Evolutionary conservation across 108 stramenopile genomes (phyloP), one percentile per base, ranked within the genome.

Genomic region (Poteriospumella lacustris): DNA sequence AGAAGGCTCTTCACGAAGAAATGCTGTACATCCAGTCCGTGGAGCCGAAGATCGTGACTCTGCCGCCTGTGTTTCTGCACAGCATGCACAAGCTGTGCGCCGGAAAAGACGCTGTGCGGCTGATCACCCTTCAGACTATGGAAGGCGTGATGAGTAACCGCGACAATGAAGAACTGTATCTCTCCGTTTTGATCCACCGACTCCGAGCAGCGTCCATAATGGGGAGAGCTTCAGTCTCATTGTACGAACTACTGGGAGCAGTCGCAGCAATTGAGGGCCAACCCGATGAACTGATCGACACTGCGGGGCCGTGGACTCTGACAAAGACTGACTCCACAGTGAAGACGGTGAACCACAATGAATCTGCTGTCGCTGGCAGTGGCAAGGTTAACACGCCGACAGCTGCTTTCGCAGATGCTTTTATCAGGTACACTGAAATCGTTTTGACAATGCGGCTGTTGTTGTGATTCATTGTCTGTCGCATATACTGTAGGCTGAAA

Each of bases 111-210:
- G 47, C 47, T 15, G 47, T 52, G 47, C 47, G 47, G 47, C 47
- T 52, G 15, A 52, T 52, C 47, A 52, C 47, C 47, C 47, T 52
- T 52, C 47, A 52, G 47, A 19, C 15, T 52, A 52, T 52, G 47
- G 15, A 52, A 15, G 47, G 47, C 19, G 47, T 52, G 47, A 52
- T 52, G 47, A 52, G 47, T 52, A 52, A 19, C 47, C 9, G 47
- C 9, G 47, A 52, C 47, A 52, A 52, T 19, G 47, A 52, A 52
- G 47, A 52, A 52, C 47, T 52, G 47, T 52, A 52, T 52, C 47
- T 52, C 47, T 52, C 47, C 47, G 47, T 52, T 52, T 52, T 52
- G 47, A 52, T 52, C 47, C 47, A 52, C 47, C 47, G 47, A 52
- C 47, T 52, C 47, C 47, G 47, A 52, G 47, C 47, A 52, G 47